Percentiles rank a stretch among this genome's conserved stretches.
These are phyloP conservation scores for Rubia yunnanensis DNA, from an alignment of 257 asterid genomes.

Conservation along the genomic window DNA sequence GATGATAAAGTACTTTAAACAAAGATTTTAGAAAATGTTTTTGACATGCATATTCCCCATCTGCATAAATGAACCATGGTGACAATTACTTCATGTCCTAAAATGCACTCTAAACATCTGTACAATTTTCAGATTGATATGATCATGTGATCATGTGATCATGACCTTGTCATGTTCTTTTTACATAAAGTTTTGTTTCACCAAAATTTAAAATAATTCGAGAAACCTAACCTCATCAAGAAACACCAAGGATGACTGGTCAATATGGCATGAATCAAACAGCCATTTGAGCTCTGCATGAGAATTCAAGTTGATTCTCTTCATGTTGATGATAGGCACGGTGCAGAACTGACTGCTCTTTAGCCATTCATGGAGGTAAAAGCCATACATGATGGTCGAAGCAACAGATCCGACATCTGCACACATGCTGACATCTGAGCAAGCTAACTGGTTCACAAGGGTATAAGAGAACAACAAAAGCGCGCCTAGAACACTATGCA, in stretches of 20 bases:
- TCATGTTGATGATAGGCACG: slow-evolving; percentile 73
- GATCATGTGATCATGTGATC: too few relatives aligned
- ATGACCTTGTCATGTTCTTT: not conserved
- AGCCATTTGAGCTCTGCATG: slow-evolving; percentile 62
- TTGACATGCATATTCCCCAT: not conserved
- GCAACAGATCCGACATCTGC: slow-evolving; percentile 78
- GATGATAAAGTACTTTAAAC: not conserved
- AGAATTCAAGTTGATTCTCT: slow-evolving; percentile 43
- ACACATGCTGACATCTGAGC: slow-evolving; percentile 5
- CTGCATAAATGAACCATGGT: not conserved
- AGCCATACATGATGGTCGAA: slow-evolving; percentile 69
- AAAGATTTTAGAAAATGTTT: not conserved
- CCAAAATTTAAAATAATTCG: not conserved
- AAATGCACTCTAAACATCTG: not conserved
- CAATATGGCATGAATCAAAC: slow-evolving; percentile 63
- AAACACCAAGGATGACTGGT: slow-evolving; percentile 52
- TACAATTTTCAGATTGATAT: not conserved
- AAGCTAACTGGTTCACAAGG: not conserved
- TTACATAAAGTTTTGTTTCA: not conserved
- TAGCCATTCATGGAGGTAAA: slow-evolving; percentile 43
- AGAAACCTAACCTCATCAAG: slow-evolving; percentile 55
- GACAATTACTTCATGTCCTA: not conserved
- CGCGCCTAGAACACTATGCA: not conserved
- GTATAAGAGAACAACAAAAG: not conserved
- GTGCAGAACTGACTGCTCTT: slow-evolving; percentile 44